Percentiles rank a stretch among this genome's conserved stretches.
phyloP scores from a whole-genome alignment of 176 grass and related monocot genomes.

The Thalia dealbata region DNA sequence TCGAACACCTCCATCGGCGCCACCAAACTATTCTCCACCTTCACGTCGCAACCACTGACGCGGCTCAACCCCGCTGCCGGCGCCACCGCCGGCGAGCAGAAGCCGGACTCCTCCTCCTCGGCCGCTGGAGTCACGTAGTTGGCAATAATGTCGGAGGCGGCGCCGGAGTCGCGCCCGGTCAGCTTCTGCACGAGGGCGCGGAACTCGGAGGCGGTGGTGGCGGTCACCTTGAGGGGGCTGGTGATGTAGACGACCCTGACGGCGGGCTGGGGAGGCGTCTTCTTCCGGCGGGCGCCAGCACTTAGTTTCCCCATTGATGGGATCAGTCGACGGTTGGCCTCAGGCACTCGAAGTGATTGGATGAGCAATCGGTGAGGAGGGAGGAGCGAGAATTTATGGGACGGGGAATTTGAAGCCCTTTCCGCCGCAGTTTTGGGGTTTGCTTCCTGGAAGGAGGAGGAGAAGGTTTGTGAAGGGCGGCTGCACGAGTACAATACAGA shows the following conservation, averaged over 20 bases:
- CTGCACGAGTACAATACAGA: too few relatives aligned
- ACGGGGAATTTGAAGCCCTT: too few relatives aligned
- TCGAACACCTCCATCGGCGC: background rate
- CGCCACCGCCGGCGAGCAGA: too few relatives aligned
- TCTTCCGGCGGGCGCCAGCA: background rate
- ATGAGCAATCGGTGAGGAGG: too few relatives aligned
- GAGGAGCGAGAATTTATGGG: too few relatives aligned
- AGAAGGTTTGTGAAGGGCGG: too few relatives aligned
- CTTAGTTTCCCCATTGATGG: background rate
- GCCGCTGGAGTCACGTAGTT: background rate
- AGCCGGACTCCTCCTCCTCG: too few relatives aligned
- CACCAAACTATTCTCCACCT: background rate
- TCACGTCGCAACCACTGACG: background rate
- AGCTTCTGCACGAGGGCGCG: conserved; percentile 7
- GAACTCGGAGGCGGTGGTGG: conserved; percentile 5
- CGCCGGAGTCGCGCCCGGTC: conserved; percentile 4
- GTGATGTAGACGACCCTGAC: conserved; percentile 11
- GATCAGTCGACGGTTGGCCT: too few relatives aligned
- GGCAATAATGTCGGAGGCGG: background rate
- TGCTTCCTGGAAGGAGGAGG: too few relatives aligned
- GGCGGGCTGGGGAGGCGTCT: background rate
- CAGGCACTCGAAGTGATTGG: too few relatives aligned
- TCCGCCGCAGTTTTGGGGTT: too few relatives aligned
- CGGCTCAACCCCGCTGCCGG: background rate
- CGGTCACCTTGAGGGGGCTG: conserved; percentile 7